Evolutionary conservation across 148 eudicot genomes (phyloP).

Genomic region (Rhododendron ferrugineum): DNA sequence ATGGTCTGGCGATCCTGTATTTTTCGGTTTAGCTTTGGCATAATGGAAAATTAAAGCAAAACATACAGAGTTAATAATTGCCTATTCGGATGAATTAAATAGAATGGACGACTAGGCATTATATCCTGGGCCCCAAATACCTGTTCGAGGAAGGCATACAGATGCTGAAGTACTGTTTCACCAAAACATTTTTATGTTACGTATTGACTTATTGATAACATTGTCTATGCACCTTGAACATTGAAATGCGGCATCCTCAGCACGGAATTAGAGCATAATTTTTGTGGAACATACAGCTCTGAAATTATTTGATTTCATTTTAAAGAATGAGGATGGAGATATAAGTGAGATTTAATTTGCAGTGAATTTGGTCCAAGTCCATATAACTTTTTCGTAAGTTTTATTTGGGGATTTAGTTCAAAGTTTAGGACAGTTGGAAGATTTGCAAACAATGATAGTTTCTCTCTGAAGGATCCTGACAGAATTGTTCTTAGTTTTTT

Average conservation of each 20-base stretch:
- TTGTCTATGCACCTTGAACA: not conserved
- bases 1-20: not conserved
- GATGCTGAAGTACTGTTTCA: not conserved
- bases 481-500: not conserved
- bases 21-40: not conserved
- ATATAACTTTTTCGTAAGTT: constrained; percentile 2
- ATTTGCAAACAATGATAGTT: not conserved
- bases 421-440: constrained; percentile 1
- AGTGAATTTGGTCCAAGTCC: not conserved
- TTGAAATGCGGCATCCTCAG: not conserved
- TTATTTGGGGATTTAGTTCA: not conserved
- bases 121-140: not conserved
- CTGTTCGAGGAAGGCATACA: not conserved
- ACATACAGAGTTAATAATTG: not conserved
- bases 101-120: not conserved
- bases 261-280: not conserved
- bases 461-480: not conserved
- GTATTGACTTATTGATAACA: not conserved
- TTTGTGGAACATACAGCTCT: not conserved
- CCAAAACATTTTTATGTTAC: not conserved
- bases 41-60: not conserved
- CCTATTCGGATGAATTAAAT: not conserved
- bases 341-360: not conserved
- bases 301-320: not conserved
- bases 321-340: not conserved